A percentile compares a stretch with the other conserved stretches of the same genome.
These are phyloP conservation scores for Phytophthora pistaciae DNA, from an alignment of 352 stramenopile genomes.

Conservation along the genomic window DNA sequence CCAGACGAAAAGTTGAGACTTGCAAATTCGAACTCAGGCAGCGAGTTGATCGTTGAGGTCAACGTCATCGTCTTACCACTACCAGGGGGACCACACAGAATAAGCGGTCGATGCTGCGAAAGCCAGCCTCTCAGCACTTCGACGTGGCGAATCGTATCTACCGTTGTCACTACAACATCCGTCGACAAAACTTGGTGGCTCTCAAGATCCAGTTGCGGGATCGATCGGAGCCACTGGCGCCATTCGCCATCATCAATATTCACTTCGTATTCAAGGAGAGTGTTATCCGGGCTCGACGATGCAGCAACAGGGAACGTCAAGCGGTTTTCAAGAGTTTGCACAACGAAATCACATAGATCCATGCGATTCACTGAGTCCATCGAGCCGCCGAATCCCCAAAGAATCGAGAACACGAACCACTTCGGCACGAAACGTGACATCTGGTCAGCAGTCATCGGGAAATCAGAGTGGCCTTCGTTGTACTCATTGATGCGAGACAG, in stretches of 20 bases:
- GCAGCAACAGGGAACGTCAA: slow-evolving; percentile 87
- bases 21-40: slow-evolving; percentile 98
- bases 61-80: slow-evolving; percentile 99
- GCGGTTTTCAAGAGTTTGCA: slow-evolving; percentile 90
- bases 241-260: slow-evolving; percentile 98
- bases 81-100: slow-evolving; percentile 98
- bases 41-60: slow-evolving; percentile 96
- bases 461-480: slow-evolving; percentile 99
- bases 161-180: slow-evolving; percentile 99
- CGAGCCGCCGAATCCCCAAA: slow-evolving; percentile 99
- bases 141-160: slow-evolving; percentile 99
- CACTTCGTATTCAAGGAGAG: slow-evolving; percentile 97
- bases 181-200: slow-evolving; percentile 96
- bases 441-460: slow-evolving; percentile 97
- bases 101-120: slow-evolving; percentile 95
- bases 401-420: slow-evolving; percentile 98
- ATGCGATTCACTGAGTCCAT: slow-evolving; percentile 94
- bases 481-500: slow-evolving; percentile 97
- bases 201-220: slow-evolving; percentile 98
- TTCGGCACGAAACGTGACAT: slow-evolving; percentile 96
- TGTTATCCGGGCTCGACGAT: slow-evolving; percentile 70
- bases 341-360: slow-evolving; percentile 91
- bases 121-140: slow-evolving; percentile 98
- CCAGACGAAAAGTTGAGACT: slow-evolving; percentile 99
- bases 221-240: slow-evolving; percentile 95